phyloP scores from a whole-genome alignment of 2,329 filamentous ascomycete species.

The Achaetomium macrosporum region DNA sequence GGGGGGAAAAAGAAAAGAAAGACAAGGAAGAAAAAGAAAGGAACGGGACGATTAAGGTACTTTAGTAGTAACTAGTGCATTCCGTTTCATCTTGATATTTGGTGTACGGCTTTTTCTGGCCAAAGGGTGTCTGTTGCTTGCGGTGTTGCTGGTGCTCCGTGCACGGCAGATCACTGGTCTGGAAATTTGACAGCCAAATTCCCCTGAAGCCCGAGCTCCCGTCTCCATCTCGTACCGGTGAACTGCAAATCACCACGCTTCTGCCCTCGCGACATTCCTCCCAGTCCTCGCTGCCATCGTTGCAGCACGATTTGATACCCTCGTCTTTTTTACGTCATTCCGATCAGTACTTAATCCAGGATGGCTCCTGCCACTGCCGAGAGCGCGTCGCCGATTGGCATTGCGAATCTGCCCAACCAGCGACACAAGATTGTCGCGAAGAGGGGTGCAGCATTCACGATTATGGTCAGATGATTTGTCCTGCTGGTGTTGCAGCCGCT shows the following conservation, averaged over 20 bases:
- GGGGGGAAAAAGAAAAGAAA: too few species aligned
- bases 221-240: slow-evolving; percentile 22
- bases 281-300: slow-evolving; percentile 14
- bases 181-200: slow-evolving; percentile 36
- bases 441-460: slow-evolving; percentile 96
- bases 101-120: too few species aligned
- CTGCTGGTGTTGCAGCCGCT: slow-evolving; percentile 8
- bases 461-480: slow-evolving; percentile 68
- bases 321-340: slow-evolving; percentile 12
- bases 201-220: slow-evolving; percentile 33
- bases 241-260: slow-evolving; percentile 24
- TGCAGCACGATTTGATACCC: slow-evolving; percentile 16
- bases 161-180: slow-evolving; percentile 20
- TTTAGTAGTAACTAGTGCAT: too few species aligned
- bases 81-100: too few species aligned
- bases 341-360: slow-evolving; percentile 27
- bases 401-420: slow-evolving; percentile 69
- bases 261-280: slow-evolving; percentile 14
- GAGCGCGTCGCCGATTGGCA: slow-evolving; percentile 64
- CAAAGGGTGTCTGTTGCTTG: too few species aligned
- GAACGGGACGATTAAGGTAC: too few species aligned
- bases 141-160: slow-evolving; percentile 17
- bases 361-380: slow-evolving; percentile 56
- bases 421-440: slow-evolving; percentile 69
- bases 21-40: too few species aligned